Percentiles rank a stretch among this genome's conserved stretches.
Evolutionary conservation across 495 filamentous ascomycete species (phyloP).

Genomic region (Xylaria castorea): DNA sequence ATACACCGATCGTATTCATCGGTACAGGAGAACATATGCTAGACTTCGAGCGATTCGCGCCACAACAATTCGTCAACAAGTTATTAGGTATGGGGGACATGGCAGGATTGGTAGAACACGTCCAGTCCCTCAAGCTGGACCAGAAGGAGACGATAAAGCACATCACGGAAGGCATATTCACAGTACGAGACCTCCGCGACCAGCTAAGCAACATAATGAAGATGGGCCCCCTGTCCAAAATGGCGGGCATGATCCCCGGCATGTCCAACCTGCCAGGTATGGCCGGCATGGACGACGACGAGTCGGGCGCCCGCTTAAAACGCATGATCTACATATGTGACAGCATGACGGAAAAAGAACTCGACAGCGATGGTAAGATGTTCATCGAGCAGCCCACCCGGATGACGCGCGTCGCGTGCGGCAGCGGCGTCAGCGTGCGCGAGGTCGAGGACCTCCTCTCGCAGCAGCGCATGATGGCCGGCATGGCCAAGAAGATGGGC

Average conservation of each 20-base stretch:
- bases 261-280: slow-evolving; percentile 79
- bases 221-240: slow-evolving; percentile 96
- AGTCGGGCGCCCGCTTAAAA: slow-evolving; percentile 88
- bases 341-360: slow-evolving; percentile 93
- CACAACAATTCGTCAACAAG: slow-evolving; percentile 88
- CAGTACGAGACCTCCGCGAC: slow-evolving; percentile 90
- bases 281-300: slow-evolving; percentile 94
- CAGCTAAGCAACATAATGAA: slow-evolving; percentile 99
- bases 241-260: slow-evolving; percentile 98
- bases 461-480: slow-evolving; percentile 98
- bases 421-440: slow-evolving; percentile 87
- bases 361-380: slow-evolving; percentile 92
- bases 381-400: slow-evolving; percentile 92
- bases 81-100: slow-evolving; percentile 97
- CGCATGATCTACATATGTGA: slow-evolving; percentile 99
- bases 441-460: slow-evolving; percentile 98
- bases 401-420: slow-evolving; percentile 90
- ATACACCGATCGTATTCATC: slow-evolving; percentile 97
- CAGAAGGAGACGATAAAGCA: slow-evolving; percentile 99
- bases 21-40: slow-evolving; percentile 97
- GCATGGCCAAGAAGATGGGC: slow-evolving; percentile 98
- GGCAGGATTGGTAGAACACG: slow-evolving; percentile 92
- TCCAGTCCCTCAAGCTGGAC: slow-evolving; percentile 94
- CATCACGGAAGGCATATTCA: slow-evolving; percentile 95
- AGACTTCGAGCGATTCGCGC: slow-evolving; percentile 90